Evolutionary conservation across 306 rosid species (phyloP).

Genomic region (Myrica gale): DNA sequence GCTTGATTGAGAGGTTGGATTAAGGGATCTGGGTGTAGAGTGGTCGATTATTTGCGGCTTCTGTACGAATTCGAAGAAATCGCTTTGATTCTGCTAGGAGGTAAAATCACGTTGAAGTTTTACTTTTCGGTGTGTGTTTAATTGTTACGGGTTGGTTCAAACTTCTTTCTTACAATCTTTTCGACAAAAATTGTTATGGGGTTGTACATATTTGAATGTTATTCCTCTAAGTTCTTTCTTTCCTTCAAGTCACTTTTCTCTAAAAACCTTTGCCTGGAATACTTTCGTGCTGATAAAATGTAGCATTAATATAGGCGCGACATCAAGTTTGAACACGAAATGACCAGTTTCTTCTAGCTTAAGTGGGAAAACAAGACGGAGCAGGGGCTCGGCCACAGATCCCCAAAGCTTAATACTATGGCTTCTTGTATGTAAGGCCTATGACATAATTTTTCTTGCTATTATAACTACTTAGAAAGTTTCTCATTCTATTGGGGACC

Average conservation of each 20-base stretch:
- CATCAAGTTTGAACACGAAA: constrained; percentile 43
- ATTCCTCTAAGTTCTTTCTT: too few species aligned
- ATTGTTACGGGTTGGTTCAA: too few species aligned
- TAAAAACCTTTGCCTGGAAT: too few species aligned
- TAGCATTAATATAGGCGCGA: constrained; percentile 34
- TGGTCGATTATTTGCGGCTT: constrained; percentile 45
- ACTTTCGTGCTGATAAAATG: too few species aligned
- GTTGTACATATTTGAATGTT: too few species aligned
- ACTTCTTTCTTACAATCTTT: too few species aligned
- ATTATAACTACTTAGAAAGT: not conserved
- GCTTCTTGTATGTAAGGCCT: constrained; percentile 6
- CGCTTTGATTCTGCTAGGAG: constrained; percentile 8
- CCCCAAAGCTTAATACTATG: constrained; percentile 52
- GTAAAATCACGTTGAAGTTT: constrained; percentile 25
- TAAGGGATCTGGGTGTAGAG: constrained; percentile 29
- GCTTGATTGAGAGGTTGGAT: not conserved
- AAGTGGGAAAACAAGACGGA: constrained; percentile 51
- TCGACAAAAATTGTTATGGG: too few species aligned
- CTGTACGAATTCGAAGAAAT: constrained; percentile 37
- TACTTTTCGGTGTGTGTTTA: too few species aligned
- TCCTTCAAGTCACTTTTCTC: too few species aligned
- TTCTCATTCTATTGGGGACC: not conserved
- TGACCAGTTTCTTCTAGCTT: constrained; percentile 22
- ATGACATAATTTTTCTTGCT: not conserved
- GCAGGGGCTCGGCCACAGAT: constrained; percentile 67